Conservation (phyloP, 2,329 filamentous ascomycete species). For the Ophiostoma quercus region DNA sequence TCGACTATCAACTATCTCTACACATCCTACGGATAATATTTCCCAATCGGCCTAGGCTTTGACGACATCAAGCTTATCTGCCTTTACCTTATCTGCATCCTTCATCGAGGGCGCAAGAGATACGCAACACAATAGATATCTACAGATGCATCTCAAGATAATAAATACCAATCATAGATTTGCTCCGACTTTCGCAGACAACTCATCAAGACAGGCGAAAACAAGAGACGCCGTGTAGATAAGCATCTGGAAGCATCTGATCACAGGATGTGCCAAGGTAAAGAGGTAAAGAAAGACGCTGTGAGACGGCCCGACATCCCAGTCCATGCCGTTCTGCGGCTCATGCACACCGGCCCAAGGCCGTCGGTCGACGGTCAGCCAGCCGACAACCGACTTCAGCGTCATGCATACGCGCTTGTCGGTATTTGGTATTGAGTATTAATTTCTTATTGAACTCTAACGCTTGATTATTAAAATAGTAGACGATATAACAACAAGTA, state of each 20-base stretch:
- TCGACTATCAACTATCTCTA: background rate
- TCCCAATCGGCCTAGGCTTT: slow-evolving; percentile 7
- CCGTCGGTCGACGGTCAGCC: slow-evolving; percentile 4
- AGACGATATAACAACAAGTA: background rate
- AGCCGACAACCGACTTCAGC: background rate
- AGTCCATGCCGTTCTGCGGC: background rate
- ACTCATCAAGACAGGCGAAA: background rate
- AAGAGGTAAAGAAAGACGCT: background rate
- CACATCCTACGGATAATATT: slow-evolving; percentile 10
- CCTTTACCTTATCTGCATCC: background rate
- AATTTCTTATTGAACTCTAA: too few species aligned
- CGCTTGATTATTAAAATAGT: slow-evolving; percentile 4
- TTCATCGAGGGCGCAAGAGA: background rate
- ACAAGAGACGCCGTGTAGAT: background rate
- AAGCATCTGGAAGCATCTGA: background rate
- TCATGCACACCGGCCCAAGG: background rate
- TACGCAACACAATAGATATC: background rate
- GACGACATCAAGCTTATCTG: background rate
- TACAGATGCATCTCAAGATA: background rate
- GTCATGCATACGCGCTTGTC: background rate
- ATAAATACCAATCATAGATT: background rate
- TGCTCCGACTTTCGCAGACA: background rate
- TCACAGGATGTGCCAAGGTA: background rate
- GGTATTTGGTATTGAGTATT: background rate
- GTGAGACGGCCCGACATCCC: background rate